Percentiles rank a stretch among this genome's conserved stretches.
Evolutionary conservation across 202 grass and related monocot genomes (phyloP).

Genomic region (Schoenoplectus tabernaemontani): DNA sequence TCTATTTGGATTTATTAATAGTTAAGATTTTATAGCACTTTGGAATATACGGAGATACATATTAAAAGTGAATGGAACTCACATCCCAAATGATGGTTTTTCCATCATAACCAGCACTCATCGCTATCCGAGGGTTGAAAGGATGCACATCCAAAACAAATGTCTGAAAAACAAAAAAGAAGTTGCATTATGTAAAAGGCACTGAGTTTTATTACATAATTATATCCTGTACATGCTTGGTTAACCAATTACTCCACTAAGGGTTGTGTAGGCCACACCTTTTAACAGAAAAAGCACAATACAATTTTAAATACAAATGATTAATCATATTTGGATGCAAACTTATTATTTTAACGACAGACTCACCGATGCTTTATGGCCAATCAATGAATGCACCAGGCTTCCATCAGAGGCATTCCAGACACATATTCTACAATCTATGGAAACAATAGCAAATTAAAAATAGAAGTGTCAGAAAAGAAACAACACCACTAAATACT

Average conservation of each 20-base stretch:
- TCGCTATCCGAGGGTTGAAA: constrained; percentile 98
- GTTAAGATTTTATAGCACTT: constrained; percentile 9
- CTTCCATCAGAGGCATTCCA: constrained; percentile 99
- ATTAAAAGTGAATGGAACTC: constrained; percentile 36
- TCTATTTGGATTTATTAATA: constrained; percentile 42
- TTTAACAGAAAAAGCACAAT: constrained; percentile 5
- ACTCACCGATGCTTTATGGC: constrained; percentile 90
- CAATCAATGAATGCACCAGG: constrained; percentile 95
- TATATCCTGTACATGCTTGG: background rate
- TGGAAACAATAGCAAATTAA: constrained; percentile 16
- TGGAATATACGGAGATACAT: constrained; percentile 16
- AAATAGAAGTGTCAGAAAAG: constrained; percentile 7
- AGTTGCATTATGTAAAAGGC: background rate
- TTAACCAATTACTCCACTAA: background rate
- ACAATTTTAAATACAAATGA: background rate
- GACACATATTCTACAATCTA: constrained; percentile 99
- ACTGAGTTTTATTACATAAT: background rate
- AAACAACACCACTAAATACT: background rate
- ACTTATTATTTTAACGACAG: too few species aligned
- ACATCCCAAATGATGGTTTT: constrained; percentile 99
- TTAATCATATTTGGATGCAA: constrained; percentile 10
- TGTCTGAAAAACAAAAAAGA: constrained; percentile 52
- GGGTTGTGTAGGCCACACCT: background rate
- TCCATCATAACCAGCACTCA: constrained; percentile 99
- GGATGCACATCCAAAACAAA: constrained; percentile 99